Conservation (phyloP, 1,284 basidiomycete species). For the Moniliophthora roreri region DNA sequence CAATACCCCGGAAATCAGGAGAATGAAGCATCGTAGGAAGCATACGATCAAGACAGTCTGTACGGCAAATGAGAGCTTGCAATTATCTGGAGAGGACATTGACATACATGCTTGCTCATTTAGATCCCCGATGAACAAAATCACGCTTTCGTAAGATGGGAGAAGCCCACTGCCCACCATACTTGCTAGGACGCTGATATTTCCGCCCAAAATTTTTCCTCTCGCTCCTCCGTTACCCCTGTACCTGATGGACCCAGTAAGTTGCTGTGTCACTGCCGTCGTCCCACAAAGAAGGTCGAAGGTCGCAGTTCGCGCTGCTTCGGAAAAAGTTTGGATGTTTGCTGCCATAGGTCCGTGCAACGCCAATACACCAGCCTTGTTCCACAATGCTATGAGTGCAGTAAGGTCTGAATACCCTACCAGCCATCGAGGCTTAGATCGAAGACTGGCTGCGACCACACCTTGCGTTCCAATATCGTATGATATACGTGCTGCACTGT, state of each 20-base stretch:
- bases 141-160: not conserved
- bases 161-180: not conserved
- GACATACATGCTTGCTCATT: not conserved
- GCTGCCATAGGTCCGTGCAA: not conserved
- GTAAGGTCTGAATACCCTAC: constrained; percentile 2
- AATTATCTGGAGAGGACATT: not conserved
- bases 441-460: not conserved
- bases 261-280: not conserved
- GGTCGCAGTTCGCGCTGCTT: not conserved
- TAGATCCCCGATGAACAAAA: not conserved
- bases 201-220: not conserved
- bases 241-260: not conserved
- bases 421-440: not conserved
- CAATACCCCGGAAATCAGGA: not conserved
- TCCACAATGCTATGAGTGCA: not conserved
- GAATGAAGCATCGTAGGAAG: not conserved
- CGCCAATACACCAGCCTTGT: not conserved
- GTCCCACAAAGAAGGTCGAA: not conserved
- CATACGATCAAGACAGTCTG: not conserved
- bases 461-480: not conserved
- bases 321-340: not conserved
- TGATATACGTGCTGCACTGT: not conserved
- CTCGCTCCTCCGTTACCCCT: not conserved
- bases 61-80: not conserved
- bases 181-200: not conserved